phyloP scores from a whole-genome alignment of 495 filamentous ascomycete genomes.

The Hypoxylon lienhwacheense region DNA sequence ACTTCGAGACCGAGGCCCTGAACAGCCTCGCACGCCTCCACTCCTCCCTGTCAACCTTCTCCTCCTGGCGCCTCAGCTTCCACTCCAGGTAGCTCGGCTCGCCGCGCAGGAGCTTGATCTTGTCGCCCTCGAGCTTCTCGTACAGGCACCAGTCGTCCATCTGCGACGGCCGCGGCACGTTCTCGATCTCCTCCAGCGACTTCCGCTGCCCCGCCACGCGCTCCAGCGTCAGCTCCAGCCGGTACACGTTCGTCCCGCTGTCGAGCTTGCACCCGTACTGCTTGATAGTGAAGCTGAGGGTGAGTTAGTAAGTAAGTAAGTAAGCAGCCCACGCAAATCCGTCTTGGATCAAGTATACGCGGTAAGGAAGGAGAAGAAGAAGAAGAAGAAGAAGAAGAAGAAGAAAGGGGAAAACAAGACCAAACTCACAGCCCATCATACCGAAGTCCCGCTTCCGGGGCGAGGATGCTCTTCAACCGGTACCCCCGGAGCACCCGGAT shows the following conservation, averaged over 20 bases:
- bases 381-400: background rate
- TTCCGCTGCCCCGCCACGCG: slow-evolving; percentile 37
- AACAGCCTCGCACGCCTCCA: slow-evolving; percentile 35
- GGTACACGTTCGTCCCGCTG: slow-evolving; percentile 32
- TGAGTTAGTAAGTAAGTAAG: background rate
- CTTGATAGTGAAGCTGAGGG: slow-evolving; percentile 33
- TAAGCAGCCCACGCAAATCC: background rate
- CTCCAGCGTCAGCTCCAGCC: slow-evolving; percentile 43
- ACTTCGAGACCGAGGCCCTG: slow-evolving; percentile 24
- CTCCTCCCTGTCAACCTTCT: slow-evolving; percentile 32
- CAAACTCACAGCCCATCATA: slow-evolving; percentile 54
- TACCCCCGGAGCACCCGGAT: slow-evolving; percentile 50
- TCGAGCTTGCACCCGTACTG: slow-evolving; percentile 46
- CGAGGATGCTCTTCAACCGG: slow-evolving; percentile 46
- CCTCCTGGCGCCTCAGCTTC: slow-evolving; percentile 34
- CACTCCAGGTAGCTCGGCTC: slow-evolving; percentile 35
- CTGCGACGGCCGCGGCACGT: slow-evolving; percentile 49
- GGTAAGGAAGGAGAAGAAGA: background rate
- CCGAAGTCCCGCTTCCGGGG: slow-evolving; percentile 50
- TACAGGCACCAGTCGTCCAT: slow-evolving; percentile 52
- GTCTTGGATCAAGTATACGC: too few species aligned
- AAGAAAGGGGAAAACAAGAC: background rate
- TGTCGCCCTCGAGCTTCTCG: slow-evolving; percentile 44
- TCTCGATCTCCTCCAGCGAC: slow-evolving; percentile 36
- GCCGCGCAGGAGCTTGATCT: slow-evolving; percentile 32